Evolutionary conservation across 768 basidiomycete genomes (phyloP), one percentile per base, ranked within the genome.

Genomic region (Cubamyces sp.): DNA sequence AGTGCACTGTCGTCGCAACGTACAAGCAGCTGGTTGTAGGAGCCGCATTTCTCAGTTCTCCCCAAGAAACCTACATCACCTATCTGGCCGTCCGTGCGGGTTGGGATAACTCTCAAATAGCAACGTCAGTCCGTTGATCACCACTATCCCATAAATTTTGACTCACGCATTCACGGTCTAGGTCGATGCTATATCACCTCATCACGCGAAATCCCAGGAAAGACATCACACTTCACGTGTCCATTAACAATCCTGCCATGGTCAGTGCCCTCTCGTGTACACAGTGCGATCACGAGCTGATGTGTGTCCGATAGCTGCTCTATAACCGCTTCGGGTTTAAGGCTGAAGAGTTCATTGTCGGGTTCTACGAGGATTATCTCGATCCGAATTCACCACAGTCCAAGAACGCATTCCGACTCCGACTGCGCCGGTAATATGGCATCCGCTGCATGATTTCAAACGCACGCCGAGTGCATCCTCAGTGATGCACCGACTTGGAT

Each of bases 271-370:
- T 12, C n/a, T 23, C 11, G 42, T 48, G 14, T 26, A 26, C 14
- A n/a, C 2, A 3, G 4, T 48, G 28, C 28, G 15, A 0, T 47
- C 0, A 19, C 53, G 26, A 1, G 28, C 3, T 25, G 12, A 26
- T 5, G 18, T 28, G 52, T 37, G 15, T 14, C 45, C 1, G 28
- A 11, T 30, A 92, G 91, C 75, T 92, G 4, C 73, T 94, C 18
- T 94, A 93, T 74, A 93, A 94, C 64, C 87, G 85, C 52, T 92
- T 94, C 67, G 91, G 92, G 26, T 92, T 94, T 80, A 93, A 94
- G 66, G 88, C 90, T 0, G 91, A 93, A 74, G 90, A 90, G 69
- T 92, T 92, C 61, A 81, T 93, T 21, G 85, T 84, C 21, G 90
- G 88, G 19, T 93, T 94, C 68, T 94, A 94, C 66, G 87, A 90